Evolutionary conservation across 2,329 filamentous ascomycete genomes (phyloP).

Genomic region (Paraphoma chrysanthemicola): DNA sequence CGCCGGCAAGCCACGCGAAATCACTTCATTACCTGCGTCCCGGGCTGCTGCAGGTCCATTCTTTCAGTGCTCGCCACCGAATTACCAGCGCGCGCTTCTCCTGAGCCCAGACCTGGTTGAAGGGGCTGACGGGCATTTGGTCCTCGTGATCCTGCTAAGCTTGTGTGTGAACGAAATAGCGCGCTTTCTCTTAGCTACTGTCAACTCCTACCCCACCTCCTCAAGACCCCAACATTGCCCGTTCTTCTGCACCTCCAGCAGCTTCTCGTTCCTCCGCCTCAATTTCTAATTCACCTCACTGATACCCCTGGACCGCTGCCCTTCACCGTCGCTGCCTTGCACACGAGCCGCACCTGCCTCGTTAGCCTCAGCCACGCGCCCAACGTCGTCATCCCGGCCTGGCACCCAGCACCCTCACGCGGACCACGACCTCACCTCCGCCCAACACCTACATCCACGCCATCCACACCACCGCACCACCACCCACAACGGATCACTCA

Average conservation of each 20-base stretch:
- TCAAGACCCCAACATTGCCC: constrained; percentile 29
- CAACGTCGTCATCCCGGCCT: constrained; percentile 22
- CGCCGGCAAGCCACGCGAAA: constrained; percentile 15
- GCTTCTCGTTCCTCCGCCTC: constrained; percentile 23
- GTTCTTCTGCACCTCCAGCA: constrained; percentile 25
- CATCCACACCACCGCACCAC: constrained; percentile 2
- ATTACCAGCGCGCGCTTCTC: constrained; percentile 11
- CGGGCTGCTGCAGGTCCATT: constrained; percentile 12
- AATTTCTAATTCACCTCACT: constrained; percentile 26
- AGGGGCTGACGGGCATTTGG: constrained; percentile 7
- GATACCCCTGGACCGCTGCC: constrained; percentile 7
- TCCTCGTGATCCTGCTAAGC: neutral
- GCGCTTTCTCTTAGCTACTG: constrained; percentile 8
- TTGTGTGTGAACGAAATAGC: constrained; percentile 19
- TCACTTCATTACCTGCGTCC: constrained; percentile 7
- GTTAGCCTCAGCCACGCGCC: constrained; percentile 21
- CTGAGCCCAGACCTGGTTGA: constrained; percentile 22
- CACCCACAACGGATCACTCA: constrained; percentile 64
- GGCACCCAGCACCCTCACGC: constrained; percentile 25
- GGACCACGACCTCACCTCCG: constrained; percentile 29
- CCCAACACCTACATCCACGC: constrained; percentile 22
- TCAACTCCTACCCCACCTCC: constrained; percentile 32
- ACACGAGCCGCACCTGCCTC: constrained; percentile 23
- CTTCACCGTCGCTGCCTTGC: constrained; percentile 21
- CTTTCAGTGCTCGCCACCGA: constrained; percentile 3